Evolutionary conservation across 139 green algal species (phyloP).

Genomic region (Trebouxia sp.): DNA sequence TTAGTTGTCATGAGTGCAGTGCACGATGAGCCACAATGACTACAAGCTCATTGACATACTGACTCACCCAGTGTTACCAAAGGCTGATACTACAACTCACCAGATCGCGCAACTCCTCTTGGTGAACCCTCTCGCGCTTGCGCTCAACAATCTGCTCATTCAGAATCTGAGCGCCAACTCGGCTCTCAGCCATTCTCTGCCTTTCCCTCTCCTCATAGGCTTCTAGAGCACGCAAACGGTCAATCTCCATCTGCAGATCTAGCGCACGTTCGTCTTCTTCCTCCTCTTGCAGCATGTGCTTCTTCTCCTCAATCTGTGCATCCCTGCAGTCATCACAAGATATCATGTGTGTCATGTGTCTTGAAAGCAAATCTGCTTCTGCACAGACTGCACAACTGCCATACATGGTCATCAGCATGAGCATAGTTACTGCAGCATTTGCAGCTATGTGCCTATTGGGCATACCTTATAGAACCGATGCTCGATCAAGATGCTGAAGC

Average conservation of each 20-base stretch:
- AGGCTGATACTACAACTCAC: conserved; percentile 38
- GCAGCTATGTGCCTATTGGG: too few relatives aligned
- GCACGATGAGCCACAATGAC: too few relatives aligned
- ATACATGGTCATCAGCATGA: too few relatives aligned
- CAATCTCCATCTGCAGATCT: conserved; percentile 87
- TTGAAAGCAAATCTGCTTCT: not conserved
- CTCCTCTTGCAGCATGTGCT: conserved; percentile 63
- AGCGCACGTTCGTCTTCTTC: conserved; percentile 62
- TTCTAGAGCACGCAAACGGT: conserved; percentile 57
- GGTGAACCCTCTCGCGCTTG: conserved; percentile 52
- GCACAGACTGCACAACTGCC: not conserved
- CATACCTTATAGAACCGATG: too few relatives aligned
- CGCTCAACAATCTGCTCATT: conserved; percentile 76
- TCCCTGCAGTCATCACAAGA: too few relatives aligned
- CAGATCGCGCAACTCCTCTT: conserved; percentile 67
- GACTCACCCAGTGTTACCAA: not conserved
- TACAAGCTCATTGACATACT: too few relatives aligned
- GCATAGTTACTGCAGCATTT: too few relatives aligned
- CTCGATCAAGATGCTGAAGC: too few relatives aligned
- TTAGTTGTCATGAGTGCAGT: too few relatives aligned
- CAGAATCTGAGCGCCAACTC: conserved; percentile 67
- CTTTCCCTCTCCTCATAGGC: conserved; percentile 62
- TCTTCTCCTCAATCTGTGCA: conserved; percentile 79
- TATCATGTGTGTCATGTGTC: too few relatives aligned
- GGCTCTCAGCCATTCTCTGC: conserved; percentile 70